Evolutionary conservation across 257 asterid genomes (phyloP).

Genomic region (Ajuga chamaepitys): DNA sequence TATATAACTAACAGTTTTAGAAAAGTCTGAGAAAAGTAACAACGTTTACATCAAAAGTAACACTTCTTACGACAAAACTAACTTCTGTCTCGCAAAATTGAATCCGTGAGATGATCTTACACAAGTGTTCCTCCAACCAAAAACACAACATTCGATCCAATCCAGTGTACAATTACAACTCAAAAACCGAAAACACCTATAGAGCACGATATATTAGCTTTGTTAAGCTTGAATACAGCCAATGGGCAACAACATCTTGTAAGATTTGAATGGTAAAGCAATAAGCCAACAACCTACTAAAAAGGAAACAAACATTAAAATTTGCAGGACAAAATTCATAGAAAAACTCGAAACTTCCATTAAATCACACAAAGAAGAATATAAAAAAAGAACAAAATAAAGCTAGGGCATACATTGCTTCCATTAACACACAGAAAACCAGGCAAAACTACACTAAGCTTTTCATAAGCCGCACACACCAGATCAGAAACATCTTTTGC

Average conservation of each 20-base stretch:
- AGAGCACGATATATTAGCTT: conserved; percentile 2
- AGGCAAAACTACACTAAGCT: not conserved
- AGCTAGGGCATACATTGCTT: conserved; percentile 8
- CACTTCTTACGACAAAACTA: no score
- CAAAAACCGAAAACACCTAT: no score
- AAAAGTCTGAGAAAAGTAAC: no score
- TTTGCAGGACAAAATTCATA: not conserved
- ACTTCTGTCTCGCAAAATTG: no score
- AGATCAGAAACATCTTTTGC: conserved; percentile 22
- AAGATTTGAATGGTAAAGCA: not conserved
- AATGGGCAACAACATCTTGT: not conserved
- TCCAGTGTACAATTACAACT: not conserved
- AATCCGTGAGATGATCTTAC: no score
- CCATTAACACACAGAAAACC: not conserved
- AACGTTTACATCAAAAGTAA: no score
- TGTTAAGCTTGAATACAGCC: conserved; percentile 7
- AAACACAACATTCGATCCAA: not conserved
- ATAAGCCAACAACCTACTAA: not conserved
- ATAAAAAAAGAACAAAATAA: not conserved
- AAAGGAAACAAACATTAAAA: not conserved
- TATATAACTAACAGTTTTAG: no score
- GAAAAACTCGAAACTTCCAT: conserved; percentile 8
- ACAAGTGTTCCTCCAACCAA: no score
- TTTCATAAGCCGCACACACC: conserved; percentile 3
- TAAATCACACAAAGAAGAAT: not conserved